A percentile compares a stretch with the other conserved stretches of the same genome.
Evolutionary conservation across 352 stramenopile species (phyloP).

Genomic region (Blastocystis sp.): DNA sequence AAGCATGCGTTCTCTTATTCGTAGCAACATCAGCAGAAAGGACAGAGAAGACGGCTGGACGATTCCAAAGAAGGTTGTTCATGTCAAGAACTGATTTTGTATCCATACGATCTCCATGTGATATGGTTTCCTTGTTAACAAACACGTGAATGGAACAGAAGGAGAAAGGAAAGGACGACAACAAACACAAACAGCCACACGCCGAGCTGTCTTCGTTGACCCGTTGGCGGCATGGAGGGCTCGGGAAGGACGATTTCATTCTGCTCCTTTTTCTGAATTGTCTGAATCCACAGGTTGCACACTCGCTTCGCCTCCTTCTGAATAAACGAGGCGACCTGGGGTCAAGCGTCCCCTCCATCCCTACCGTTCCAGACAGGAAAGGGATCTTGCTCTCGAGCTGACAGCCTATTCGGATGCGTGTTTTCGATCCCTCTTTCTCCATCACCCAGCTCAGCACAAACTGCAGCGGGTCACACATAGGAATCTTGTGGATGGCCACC

Average conservation of each 20-base stretch:
- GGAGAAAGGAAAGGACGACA: not conserved
- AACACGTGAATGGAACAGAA: not conserved
- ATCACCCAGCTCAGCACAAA: slow-evolving; percentile 15
- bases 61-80: not conserved
- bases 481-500: not conserved
- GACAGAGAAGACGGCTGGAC: not conserved
- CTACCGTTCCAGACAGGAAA: not conserved
- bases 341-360: not conserved
- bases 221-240: not conserved
- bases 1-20: not conserved
- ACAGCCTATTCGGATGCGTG: not conserved
- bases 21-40: not conserved
- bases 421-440: not conserved
- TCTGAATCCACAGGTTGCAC: slow-evolving; percentile 12
- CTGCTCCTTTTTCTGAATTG: not conserved
- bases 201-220: not conserved
- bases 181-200: not conserved
- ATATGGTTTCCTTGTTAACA: no score
- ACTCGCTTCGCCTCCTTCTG: not conserved
- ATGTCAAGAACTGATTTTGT: not conserved
- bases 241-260: not conserved
- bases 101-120: no score
- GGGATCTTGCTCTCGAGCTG: not conserved
- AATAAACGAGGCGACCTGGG: not conserved
- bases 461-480: not conserved